Evolutionary conservation across 352 stramenopile genomes (phyloP), one percentile per base, ranked within the genome.

Genomic region (Pythium oligandrum): DNA sequence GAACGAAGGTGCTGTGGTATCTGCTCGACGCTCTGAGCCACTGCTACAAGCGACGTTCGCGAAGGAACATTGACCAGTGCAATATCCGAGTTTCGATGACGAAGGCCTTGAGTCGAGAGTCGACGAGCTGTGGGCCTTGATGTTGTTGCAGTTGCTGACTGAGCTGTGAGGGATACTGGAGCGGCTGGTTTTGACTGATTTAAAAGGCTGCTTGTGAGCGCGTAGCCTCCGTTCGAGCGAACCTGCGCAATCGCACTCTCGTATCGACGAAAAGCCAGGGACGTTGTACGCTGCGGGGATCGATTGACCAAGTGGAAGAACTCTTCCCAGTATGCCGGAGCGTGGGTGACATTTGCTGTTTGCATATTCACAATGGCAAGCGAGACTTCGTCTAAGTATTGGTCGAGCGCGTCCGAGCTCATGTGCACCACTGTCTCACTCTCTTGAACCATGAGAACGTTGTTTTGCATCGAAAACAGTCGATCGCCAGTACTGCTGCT

Each of bases 291-390:
- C 38, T 69, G 49, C 3, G 55, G 56, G 6, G 55, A 68, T 0
- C 63, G 61, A n/a, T 79, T 44, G 2, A 86, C 38, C 11, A 79
- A 67, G 12, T 77, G 63, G n/a, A 79, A 71, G 2, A 88, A 46
- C 7, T 58, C 66, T 52, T 86, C 71, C 77, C 77, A 88, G 30
- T 70, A 33, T 26, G 30, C 30, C 0, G 11, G 34, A 44, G 6
- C 3, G 12, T 12, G 17, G 9, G 10, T 54, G 40, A 11, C 53
- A 10, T 2, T 43, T 37, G 2, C 1, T 5, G 3, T 38, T 31
- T 70, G 71, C 57, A 88, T 71, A 49, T 73, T 70, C 33, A 84
- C 40, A 50, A 88, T 50, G 7, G 64, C 70, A 5, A 86, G 62
- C 0, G 68, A 62, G 0, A 69, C 57, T 5, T 61, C 59, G 40